Evolutionary conservation across 352 stramenopile species (phyloP), one percentile per base, ranked within the genome.

Genomic region (Globisporangium camurandrum): DNA sequence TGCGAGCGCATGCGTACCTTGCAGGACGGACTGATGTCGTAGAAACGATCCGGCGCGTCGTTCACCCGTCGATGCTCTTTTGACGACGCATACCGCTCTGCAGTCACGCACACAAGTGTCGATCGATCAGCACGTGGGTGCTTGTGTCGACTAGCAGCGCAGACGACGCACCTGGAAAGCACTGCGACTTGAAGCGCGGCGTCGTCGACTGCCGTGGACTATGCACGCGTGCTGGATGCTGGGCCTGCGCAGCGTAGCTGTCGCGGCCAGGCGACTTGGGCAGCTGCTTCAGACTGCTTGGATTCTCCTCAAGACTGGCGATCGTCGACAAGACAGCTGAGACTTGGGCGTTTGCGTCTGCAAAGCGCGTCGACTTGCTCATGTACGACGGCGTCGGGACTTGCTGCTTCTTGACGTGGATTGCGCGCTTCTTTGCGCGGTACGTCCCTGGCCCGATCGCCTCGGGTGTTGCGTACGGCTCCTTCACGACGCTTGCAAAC

Each of bases 401-500:
- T 51, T 86, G 71, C 46, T 79, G 66, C 42, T 69, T 75, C 57
- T 83, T 86, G 38, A 84, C 57, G 27, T 79, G 62, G 38, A 86
- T 78, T 39, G 68, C 62, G 31, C 69, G 69, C 17, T 71, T 75
- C 63, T 80, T 72, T 36, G 69, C 51, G 9, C 71, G 69, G 51
- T 88, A 88, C 1, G 67, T 84, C 12, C 74, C 77, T 20, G 74
- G 69, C 2, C 77, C 69, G 16, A 86, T 75, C 0, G 74, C 64
- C 39, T 81, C 59, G 6, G 71, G 71, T 36, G 83, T 64, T n/a
- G 71, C 58, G 50, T 82, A 88, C 4, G 74, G 74, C 47, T 88
- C 77, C 31, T 85, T 88, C 14, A 83, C 76, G 23, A 88, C 67
- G 38, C 72, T 86, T 27, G 74, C 71, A 50, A 86, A 88, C 2